Base-by-base conservation (phyloP, 306 rosid genomes). In the Acacia acuminata region DNA sequence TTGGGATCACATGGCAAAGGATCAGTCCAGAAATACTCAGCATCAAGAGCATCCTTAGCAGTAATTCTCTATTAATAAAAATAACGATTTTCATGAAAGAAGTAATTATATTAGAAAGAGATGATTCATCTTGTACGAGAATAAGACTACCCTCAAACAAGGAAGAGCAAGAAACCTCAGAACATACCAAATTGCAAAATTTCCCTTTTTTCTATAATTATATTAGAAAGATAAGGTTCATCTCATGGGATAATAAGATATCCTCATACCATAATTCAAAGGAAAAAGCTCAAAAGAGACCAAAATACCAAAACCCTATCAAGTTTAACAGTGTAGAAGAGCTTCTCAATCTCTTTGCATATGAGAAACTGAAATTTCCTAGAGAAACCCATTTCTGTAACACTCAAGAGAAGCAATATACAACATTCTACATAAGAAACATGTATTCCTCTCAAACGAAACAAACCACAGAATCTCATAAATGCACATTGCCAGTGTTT, bases 21-120 rank as follows among this genome's bases (percentile, higher is more conserved):
- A 84, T 92, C 93, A 65, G 85, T 83, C 94, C 94, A 88, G 82
- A 92, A 92, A 87, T 92, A 92, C 76, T 92, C 94, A 5, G 94
- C 92, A 86, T 90, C 92, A 70, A 92, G 90, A 20, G 96, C 93
- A 81, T 92, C 91, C 75, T 87, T 86, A 0, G 94, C 94, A 65
- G 91, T 82, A 73, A 89, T 87, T 86, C 96, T 92, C 92, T 91
- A 72, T 36, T 63, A 22, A 38, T 38, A 38, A 36, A 83, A 40
- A 42, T 30, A 79, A 50, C 34, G 22, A 25, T 69, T n/a, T 61
- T 16, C 67, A 12, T 61, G 14, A 61, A 61, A 22, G 67, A 4
- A 10, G 16, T n/a, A 58, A 20, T 55, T 55, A 55, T 55, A 55
- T 7, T 2, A 7, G 63, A 55, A n/a, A 55, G 25, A 55, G 63